A percentile compares a stretch with the other conserved stretches of the same genome.
Evolutionary conservation across 2,329 filamentous ascomycete species (phyloP).

Genomic region (Ascochyta pisi): DNA sequence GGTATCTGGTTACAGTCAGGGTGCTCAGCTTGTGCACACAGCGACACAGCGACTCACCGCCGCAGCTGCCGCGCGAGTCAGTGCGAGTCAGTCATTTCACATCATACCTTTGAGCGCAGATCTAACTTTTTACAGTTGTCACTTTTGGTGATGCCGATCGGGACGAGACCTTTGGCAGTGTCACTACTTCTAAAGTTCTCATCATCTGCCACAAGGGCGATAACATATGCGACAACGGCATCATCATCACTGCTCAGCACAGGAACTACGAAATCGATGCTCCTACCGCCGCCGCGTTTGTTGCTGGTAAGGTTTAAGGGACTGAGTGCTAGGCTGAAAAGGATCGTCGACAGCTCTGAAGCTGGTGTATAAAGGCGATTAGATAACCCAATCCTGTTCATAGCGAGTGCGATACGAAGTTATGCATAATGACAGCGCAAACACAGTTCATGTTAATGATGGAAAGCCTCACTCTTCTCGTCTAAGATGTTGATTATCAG

Average conservation of each 20-base stretch:
- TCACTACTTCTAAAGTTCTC: conserved; percentile 39
- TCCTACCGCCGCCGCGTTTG: conserved; percentile 31
- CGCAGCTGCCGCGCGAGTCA: conserved; percentile 28
- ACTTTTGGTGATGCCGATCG: conserved; percentile 49
- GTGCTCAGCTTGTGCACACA: conserved; percentile 54
- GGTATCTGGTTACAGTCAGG: conserved; percentile 46
- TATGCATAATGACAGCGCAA: background rate
- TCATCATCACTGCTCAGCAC: conserved; percentile 34
- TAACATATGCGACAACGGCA: conserved; percentile 42
- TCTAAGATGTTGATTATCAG: too few species aligned
- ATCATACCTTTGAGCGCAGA: background rate
- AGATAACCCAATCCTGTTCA: background rate
- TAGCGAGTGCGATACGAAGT: background rate
- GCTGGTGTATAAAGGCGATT: too few species aligned
- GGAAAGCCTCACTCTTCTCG: too few species aligned
- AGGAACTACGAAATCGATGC: conserved; percentile 37
- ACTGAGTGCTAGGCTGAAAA: too few species aligned
- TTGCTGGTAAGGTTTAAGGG: conserved; percentile 19
- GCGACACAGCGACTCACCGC: conserved; percentile 45
- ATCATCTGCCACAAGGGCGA: conserved; percentile 48
- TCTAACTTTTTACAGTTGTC: conserved; percentile 29
- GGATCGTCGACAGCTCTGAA: too few species aligned
- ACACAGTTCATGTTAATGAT: too few species aligned
- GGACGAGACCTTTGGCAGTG: conserved; percentile 38
- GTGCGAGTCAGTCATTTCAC: conserved; percentile 25